Evolutionary conservation across 164 flowering plant genomes (phyloP).

Genomic region (Magnolia changhungtana): DNA sequence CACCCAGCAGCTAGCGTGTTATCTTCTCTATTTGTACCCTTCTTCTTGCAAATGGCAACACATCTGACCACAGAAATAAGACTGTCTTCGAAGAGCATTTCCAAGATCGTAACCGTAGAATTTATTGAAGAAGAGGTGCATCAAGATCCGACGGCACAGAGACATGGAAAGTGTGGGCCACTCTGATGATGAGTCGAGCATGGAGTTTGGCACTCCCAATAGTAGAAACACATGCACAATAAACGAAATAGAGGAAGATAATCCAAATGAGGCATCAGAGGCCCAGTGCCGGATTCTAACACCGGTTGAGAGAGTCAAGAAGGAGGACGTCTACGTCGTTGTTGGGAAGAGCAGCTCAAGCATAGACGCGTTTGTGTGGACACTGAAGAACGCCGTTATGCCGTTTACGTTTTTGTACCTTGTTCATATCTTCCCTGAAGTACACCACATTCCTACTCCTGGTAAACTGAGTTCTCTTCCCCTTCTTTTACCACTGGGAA

Average conservation of each 20-base stretch:
- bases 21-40: too few relatives aligned
- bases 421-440: slow-evolving; percentile 23
- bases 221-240: too few relatives aligned
- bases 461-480: slow-evolving; percentile 7
- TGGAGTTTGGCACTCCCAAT: too few relatives aligned
- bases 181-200: too few relatives aligned
- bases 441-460: slow-evolving; percentile 20
- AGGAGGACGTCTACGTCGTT: slow-evolving; percentile 15
- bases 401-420: slow-evolving; percentile 15
- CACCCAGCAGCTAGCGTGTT: too few relatives aligned
- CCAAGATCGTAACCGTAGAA: too few relatives aligned
- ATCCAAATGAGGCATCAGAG: not conserved
- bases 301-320: not conserved
- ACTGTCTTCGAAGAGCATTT: too few relatives aligned
- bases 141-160: too few relatives aligned
- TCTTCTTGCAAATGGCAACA: too few relatives aligned
- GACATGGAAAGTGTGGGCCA: too few relatives aligned
- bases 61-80: too few relatives aligned
- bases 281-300: not conserved
- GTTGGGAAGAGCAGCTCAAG: slow-evolving; percentile 20
- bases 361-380: slow-evolving; percentile 23
- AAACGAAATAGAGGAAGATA: slow-evolving; percentile 17
- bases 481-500: not conserved
- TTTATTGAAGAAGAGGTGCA: too few relatives aligned
- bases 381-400: slow-evolving; percentile 12